Evolutionary conservation across 345 rosid species (phyloP).

Genomic region (Ceriops tagal): DNA sequence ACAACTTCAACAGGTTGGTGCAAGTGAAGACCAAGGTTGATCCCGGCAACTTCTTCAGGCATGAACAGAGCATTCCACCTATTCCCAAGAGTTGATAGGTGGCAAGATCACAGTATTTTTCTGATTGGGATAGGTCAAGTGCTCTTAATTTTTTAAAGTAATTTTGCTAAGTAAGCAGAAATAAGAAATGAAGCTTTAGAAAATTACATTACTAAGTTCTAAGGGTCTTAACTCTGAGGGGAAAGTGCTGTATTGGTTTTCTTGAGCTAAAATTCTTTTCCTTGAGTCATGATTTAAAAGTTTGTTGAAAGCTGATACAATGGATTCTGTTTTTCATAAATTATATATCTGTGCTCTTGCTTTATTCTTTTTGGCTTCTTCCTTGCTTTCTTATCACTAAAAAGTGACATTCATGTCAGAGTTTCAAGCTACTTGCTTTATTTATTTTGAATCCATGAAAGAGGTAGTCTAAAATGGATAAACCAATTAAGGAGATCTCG

Average conservation of each 20-base stretch:
- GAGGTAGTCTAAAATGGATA: no score
- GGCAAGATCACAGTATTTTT: neutral
- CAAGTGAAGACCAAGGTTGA: conserved; percentile 17
- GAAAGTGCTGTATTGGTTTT: neutral
- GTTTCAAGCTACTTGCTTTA: no score
- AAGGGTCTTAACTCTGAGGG: neutral
- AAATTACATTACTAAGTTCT: neutral
- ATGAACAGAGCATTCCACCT: conserved; percentile 21
- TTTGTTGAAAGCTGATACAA: no score
- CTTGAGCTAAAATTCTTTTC: no score
- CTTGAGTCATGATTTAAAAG: no score
- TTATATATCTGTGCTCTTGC: no score
- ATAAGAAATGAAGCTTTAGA: neutral
- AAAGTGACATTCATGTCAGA: no score
- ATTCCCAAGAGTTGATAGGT: neutral
- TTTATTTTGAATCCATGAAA: no score
- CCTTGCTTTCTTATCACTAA: no score
- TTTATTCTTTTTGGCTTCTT: no score
- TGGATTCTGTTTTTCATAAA: no score
- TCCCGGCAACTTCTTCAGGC: conserved; percentile 20
- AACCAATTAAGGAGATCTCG: no score
- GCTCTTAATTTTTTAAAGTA: conserved; percentile 3
- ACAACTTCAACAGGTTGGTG: conserved; percentile 11
- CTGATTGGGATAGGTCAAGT: neutral
- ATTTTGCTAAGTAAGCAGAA: conserved; percentile 22